These are phyloP conservation scores for Wickerhamomyces xylosicus DNA, from an alignment of 805 yeast species.

Conservation along the genomic window DNA sequence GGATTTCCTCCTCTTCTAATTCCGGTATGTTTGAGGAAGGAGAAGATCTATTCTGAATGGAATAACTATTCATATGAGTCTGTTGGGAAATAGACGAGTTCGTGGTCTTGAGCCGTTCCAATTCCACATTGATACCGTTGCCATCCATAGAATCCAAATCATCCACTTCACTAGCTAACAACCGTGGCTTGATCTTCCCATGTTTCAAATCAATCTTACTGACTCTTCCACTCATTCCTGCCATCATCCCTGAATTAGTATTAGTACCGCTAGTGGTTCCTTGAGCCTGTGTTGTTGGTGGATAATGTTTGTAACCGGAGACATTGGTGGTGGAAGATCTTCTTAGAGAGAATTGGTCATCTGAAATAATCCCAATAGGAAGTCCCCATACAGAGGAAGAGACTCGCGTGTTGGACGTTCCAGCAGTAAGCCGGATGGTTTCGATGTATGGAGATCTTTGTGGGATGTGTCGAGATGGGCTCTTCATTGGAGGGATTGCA, in stretches of 20 bases:
- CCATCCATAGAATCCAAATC: slow-evolving; percentile 35
- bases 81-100: slow-evolving; percentile 1
- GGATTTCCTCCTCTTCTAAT: too few relatives aligned
- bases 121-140: slow-evolving; percentile 5
- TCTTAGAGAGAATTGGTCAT: slow-evolving; percentile 25
- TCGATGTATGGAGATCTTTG: slow-evolving; percentile 40
- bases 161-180: slow-evolving; percentile 69
- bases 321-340: slow-evolving; percentile 3
- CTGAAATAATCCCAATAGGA: slow-evolving; percentile 47
- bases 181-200: slow-evolving; percentile 51
- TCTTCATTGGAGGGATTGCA: too few relatives aligned
- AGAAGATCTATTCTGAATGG: slow-evolving; percentile 5
- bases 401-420: slow-evolving; percentile 38
- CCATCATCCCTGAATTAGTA: too few relatives aligned
- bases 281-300: slow-evolving; percentile 3
- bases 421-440: slow-evolving; percentile 30
- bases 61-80: background rate
- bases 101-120: slow-evolving; percentile 9
- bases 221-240: slow-evolving; percentile 3
- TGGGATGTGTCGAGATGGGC: slow-evolving; percentile 27
- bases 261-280: too few relatives aligned
- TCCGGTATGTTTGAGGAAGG: slow-evolving; percentile 2
- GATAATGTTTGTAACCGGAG: slow-evolving; percentile 8
- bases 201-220: slow-evolving; percentile 41
- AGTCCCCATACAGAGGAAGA: slow-evolving; percentile 37